Conservation (phyloP, 805 yeast genomes). For the Nakazawaea populi region DNA sequence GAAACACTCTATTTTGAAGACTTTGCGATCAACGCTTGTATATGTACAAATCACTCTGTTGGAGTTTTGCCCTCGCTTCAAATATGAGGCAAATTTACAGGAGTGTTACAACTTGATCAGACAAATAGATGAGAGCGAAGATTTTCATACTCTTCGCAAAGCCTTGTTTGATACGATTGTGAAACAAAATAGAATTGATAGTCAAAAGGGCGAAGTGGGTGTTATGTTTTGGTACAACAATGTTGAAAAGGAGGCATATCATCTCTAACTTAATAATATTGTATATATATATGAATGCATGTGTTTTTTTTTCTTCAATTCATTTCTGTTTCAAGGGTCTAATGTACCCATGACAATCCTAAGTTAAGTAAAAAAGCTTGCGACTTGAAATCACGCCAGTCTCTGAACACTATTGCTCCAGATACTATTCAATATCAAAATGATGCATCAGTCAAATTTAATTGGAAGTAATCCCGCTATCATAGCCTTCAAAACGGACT, state of each 20-base stretch:
- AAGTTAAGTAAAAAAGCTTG: too few species aligned
- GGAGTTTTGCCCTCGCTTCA: slow-evolving; percentile 42
- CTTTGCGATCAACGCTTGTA: slow-evolving; percentile 43
- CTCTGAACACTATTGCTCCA: too few species aligned
- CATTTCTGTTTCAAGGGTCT: too few species aligned
- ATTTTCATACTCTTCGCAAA: slow-evolving; percentile 27
- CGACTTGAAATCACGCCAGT: too few species aligned
- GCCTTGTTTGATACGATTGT: slow-evolving; percentile 45
- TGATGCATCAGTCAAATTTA: too few species aligned
- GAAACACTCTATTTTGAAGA: slow-evolving; percentile 9
- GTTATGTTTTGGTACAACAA: slow-evolving; percentile 59
- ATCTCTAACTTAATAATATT: not conserved
- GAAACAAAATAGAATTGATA: slow-evolving; percentile 47
- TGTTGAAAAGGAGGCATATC: slow-evolving; percentile 8
- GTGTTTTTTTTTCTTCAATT: too few species aligned
- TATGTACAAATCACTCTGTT: slow-evolving; percentile 42
- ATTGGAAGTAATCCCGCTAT: too few species aligned
- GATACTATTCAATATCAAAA: too few species aligned
- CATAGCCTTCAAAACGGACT: too few species aligned
- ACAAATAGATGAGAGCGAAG: slow-evolving; percentile 19
- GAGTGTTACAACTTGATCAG: slow-evolving; percentile 28
- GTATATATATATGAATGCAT: too few species aligned
- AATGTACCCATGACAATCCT: too few species aligned
- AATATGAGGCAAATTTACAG: slow-evolving; percentile 20
- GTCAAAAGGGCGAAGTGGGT: slow-evolving; percentile 49